These are phyloP conservation scores for Phytophthora rubi DNA, from an alignment of 352 stramenopile genomes.

Conservation along the genomic window DNA sequence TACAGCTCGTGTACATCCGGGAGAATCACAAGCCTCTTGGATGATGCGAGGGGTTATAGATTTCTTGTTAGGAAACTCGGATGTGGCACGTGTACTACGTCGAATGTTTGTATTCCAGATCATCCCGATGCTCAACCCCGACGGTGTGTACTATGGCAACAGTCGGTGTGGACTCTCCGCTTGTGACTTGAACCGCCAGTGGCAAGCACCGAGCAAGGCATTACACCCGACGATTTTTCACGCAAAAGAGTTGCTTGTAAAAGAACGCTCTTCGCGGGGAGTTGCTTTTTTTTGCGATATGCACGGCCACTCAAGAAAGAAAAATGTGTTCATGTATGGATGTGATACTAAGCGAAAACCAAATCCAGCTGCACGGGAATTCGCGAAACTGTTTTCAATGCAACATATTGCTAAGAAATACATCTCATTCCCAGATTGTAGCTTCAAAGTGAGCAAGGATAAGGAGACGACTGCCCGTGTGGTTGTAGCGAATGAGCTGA, in stretches of 20 bases:
- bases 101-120: conserved; percentile 93
- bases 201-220: conserved; percentile 69
- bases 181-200: conserved; percentile 91
- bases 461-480: conserved; percentile 86
- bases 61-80: conserved; percentile 79
- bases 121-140: conserved; percentile 94
- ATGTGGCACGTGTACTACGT: conserved; percentile 72
- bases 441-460: conserved; percentile 83
- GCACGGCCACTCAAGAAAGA: conserved; percentile 93
- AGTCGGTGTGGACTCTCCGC: conserved; percentile 87
- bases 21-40: conserved; percentile 92
- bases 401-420: conserved; percentile 75
- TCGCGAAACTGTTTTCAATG: conserved; percentile 73
- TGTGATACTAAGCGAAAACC: conserved; percentile 91
- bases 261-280: conserved; percentile 55
- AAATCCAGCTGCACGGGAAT: conserved; percentile 72
- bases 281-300: conserved; percentile 91
- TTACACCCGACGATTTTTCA: conserved; percentile 91
- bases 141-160: conserved; percentile 94
- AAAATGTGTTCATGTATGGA: conserved; percentile 96
- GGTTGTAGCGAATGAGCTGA: conserved; percentile 81
- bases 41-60: conserved; percentile 94
- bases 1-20: conserved; percentile 90
- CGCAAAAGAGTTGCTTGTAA: conserved; percentile 81
- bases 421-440: conserved; percentile 73